Conservation (phyloP, 139 green algal genomes). For the Tetraselmis striata region DNA sequence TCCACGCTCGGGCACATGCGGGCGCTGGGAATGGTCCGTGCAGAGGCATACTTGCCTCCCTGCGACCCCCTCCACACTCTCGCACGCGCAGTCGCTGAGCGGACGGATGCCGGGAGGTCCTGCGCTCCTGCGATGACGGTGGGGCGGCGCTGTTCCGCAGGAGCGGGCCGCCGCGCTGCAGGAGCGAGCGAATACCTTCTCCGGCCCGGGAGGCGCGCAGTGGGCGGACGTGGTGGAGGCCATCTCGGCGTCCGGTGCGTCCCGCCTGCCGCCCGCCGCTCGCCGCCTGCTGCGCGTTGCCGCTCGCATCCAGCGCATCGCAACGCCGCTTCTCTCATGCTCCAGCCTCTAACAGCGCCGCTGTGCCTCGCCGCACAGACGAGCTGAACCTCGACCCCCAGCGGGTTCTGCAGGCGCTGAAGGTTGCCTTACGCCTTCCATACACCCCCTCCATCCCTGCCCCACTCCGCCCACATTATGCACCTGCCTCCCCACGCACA, state of each 20-base stretch:
- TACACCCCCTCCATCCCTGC: neutral
- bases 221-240: neutral
- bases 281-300: too few relatives aligned
- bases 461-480: neutral
- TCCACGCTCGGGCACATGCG: neutral
- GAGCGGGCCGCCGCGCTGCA: neutral
- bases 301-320: too few relatives aligned
- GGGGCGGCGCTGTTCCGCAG: neutral
- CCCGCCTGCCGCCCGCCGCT: too few relatives aligned
- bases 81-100: too few relatives aligned
- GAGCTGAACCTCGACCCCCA: neutral
- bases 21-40: neutral
- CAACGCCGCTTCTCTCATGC: too few relatives aligned
- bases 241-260: neutral
- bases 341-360: too few relatives aligned
- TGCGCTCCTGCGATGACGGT: too few relatives aligned
- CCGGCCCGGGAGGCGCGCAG: neutral
- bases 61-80: too few relatives aligned
- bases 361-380: neutral
- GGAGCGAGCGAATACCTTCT: neutral
- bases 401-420: neutral
- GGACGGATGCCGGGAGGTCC: too few relatives aligned
- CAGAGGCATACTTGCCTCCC: neutral
- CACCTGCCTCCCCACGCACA: too few relatives aligned
- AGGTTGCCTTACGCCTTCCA: neutral